Base-by-base conservation (phyloP, 345 rosid genomes). In the Aquilaria yunnanensis region DNA sequence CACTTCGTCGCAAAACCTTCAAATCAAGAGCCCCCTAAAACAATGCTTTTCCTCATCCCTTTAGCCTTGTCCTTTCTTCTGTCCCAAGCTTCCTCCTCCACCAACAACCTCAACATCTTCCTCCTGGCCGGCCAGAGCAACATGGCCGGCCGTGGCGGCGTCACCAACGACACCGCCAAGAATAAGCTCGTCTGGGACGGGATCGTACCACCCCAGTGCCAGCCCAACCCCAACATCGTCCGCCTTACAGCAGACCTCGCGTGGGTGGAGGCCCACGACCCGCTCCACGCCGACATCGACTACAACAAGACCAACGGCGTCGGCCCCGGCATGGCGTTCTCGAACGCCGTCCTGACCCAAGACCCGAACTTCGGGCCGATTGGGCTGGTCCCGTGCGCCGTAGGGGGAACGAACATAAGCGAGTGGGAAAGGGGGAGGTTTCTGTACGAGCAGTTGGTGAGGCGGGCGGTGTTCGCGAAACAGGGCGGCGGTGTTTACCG, bases 91-190 rank as follows among this genome's bases (percentile, higher is more conserved):
- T 12, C 51, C 54, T 54, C 14, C 66, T 61, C 16, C 71, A 71
- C 51, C 71, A 72, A 29, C 58, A 63, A n/a, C 43, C 34, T 72
- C 1, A 79, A 74, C 67, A 64, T 90, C 47, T 80, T 90, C 73
- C 66, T 93, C 59, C 58, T 93, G 3, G 91, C 92, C 12, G 84
- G 98, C 10, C 98, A 93, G 68, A 93, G 98, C 85, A 93, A 93
- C 85, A 93, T 88, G 94, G 90, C 90, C 3, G 96, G 98, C 14
- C 85, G 88, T 8, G 98, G 97, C 9, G 92, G 95, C 2, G 90
- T 90, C 1, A 23, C 61, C 53, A 84, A 75, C 71, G 65, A 76
- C 76, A 78, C 79, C 54, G 37, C 32, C 10, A 74, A 75, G 0
- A 72, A 76, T 45, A 52, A 51, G 14, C 13, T 65, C 32, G 50